phyloP scores from a whole-genome alignment of 768 basidiomycete species.

The Xerocomellus amylosporus region DNA sequence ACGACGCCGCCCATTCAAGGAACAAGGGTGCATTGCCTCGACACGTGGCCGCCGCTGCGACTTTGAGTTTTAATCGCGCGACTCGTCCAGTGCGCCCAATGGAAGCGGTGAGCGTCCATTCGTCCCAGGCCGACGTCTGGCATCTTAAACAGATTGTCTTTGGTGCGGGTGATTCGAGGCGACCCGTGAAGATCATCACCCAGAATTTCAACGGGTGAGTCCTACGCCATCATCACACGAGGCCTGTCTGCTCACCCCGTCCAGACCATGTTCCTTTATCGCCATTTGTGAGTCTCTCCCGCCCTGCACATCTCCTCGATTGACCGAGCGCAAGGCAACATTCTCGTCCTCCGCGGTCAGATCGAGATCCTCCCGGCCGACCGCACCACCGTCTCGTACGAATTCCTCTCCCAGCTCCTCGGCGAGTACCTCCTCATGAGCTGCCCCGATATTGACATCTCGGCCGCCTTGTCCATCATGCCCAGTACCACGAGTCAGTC shows the following conservation, averaged over 20 bases:
- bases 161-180: constrained; percentile 29
- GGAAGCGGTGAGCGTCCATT: constrained; percentile 15
- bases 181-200: constrained; percentile 62
- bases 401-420: constrained; percentile 77
- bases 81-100: neutral
- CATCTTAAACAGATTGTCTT: constrained; percentile 69
- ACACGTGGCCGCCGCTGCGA: too few species aligned
- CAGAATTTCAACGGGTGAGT: constrained; percentile 83
- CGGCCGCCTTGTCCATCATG: constrained; percentile 31
- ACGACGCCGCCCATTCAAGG: too few species aligned
- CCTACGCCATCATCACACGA: neutral
- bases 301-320: neutral
- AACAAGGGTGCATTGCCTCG: too few species aligned
- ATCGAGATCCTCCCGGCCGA: constrained; percentile 68
- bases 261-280: constrained; percentile 87
- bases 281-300: constrained; percentile 61
- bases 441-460: constrained; percentile 41
- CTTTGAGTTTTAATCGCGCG: too few species aligned
- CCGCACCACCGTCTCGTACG: constrained; percentile 75
- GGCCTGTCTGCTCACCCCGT: neutral
- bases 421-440: constrained; percentile 74
- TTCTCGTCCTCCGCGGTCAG: constrained; percentile 80
- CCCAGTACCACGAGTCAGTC: constrained; percentile 72
- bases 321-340: constrained; percentile 57
- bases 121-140: constrained; percentile 59